These are phyloP conservation scores for Flaveria ramosissima DNA, from an alignment of 129 eudicot species.

Conservation along the genomic window DNA sequence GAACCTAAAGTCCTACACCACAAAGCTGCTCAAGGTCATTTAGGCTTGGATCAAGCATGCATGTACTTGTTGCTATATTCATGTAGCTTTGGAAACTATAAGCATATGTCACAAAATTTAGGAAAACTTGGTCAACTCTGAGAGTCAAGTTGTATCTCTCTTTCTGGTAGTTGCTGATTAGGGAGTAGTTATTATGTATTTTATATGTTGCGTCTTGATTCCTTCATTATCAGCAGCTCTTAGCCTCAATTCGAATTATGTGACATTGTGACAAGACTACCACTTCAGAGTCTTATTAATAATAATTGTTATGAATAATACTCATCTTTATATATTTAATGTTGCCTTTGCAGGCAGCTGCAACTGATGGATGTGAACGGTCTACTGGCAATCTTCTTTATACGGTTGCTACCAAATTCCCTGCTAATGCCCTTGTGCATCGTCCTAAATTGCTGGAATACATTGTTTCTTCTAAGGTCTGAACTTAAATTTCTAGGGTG, in stretches of 20 bases:
- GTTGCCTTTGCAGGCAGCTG: conserved; percentile 55
- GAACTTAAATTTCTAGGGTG: conserved; percentile 23
- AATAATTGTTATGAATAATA: not conserved
- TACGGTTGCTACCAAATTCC: conserved; percentile 82
- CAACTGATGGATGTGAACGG: conserved; percentile 70
- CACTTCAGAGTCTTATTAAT: not conserved
- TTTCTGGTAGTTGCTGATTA: no score
- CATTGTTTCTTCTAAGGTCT: conserved; percentile 71
- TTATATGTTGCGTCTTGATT: not conserved
- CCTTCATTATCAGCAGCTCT: not conserved
- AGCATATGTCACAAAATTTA: no score
- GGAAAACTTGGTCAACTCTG: no score
- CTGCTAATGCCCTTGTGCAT: conserved; percentile 85
- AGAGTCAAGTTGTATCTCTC: no score
- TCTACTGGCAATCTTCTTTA: conserved; percentile 74
- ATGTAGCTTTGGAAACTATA: no score
- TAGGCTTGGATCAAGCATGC: no score
- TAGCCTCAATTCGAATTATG: not conserved
- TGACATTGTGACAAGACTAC: not conserved
- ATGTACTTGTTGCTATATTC: no score
- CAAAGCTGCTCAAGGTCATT: no score
- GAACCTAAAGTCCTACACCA: no score
- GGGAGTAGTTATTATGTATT: no score
- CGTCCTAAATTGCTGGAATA: conserved; percentile 68
- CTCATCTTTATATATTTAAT: not conserved